Percentiles rank a stretch among this genome's conserved stretches.
Conservation (phyloP, 805 yeast genomes). For the Wickerhamiella allomyrinae region DNA sequence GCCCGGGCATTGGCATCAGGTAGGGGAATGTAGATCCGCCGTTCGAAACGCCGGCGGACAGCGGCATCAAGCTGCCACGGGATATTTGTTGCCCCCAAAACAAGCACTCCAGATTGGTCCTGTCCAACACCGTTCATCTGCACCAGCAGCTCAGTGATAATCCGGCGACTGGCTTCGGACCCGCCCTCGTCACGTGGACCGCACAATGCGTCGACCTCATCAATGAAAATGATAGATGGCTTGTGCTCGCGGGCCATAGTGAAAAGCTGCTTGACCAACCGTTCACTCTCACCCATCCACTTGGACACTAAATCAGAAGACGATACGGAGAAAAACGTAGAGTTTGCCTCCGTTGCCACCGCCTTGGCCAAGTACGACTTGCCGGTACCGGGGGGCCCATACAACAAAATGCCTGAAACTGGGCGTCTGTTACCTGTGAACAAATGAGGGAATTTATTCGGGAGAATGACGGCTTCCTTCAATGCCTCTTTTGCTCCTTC, state of each 20-base stretch:
- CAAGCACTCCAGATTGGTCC: constrained; percentile 82
- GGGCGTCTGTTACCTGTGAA: constrained; percentile 93
- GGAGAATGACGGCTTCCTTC: constrained; percentile 92
- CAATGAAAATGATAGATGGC: constrained; percentile 91
- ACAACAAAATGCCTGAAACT: constrained; percentile 71
- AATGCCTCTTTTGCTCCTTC: constrained; percentile 92
- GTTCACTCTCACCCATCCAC: constrained; percentile 99
- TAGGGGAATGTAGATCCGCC: constrained; percentile 83
- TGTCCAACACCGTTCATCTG: constrained; percentile 99
- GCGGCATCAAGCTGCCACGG: constrained; percentile 99
- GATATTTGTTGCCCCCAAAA: constrained; percentile 92
- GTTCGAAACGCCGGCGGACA: constrained; percentile 88
- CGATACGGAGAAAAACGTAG: constrained; percentile 92
- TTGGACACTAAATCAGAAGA: constrained; percentile 91
- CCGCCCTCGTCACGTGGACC: constrained; percentile 98
- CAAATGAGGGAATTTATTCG: constrained; percentile 89
- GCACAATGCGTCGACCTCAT: constrained; percentile 95
- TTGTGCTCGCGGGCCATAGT: constrained; percentile 92
- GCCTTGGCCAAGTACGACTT: constrained; percentile 95
- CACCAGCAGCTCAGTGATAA: constrained; percentile 86
- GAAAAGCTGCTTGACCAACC: constrained; percentile 88
- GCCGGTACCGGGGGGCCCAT: constrained; percentile 97
- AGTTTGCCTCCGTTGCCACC: constrained; percentile 95
- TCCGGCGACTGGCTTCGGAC: constrained; percentile 89
- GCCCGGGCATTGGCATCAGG: constrained; percentile 91